Evolutionary conservation across 2,329 filamentous ascomycete species (phyloP), one percentile per base, ranked within the genome.

Genomic region (Neoscytalidium dimidiatum): DNA sequence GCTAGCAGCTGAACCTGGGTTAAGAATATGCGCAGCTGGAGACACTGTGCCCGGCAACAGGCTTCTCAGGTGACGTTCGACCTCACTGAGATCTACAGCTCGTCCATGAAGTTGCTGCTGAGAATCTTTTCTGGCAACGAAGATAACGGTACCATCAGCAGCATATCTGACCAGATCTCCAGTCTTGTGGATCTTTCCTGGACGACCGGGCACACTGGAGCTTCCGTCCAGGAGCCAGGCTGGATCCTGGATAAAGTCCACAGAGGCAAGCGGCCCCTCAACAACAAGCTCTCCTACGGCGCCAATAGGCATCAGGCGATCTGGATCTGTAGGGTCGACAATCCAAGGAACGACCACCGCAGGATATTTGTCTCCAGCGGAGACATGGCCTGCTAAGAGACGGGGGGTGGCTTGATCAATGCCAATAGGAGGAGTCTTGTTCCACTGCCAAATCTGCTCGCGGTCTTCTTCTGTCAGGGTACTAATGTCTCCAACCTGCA

Each of bases 391-490:
- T 52, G 63, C 63, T 3, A 46, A 23, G 11, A 67, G 11, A 2
- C 26, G 29, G 4, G n/a, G 48, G 2, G 44, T 48, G 7, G 64
- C 43, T 13, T 60, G 41, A 28, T 64, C 64, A 69, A 49, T 80
- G 72, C 6, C 79, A 72, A 14, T 74, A 68, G 53, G 60, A 0
- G 44, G 41, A 14, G 60, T 70, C 33, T 72, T 66, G 62, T 82
- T 83, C 75, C 76, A 79, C 21, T 70, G 56, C 81, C 81, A 82
- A 23, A 83, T 82, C 57, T 77, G 70, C 29, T 77, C 69, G 64
- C 81, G 49, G 65, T 82, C 80, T 0, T 64, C 65, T 29, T 74
- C 70, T 0, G 78, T 73, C 6, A 82, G 62, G 58, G 73, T 78
- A 4, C 74, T 77, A 21, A 82, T 77, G 17, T 80, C 72, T 3